Evolutionary conservation across 768 basidiomycete genomes (phyloP), one percentile per base, ranked within the genome.

Genomic region (Mrakia frigida): DNA sequence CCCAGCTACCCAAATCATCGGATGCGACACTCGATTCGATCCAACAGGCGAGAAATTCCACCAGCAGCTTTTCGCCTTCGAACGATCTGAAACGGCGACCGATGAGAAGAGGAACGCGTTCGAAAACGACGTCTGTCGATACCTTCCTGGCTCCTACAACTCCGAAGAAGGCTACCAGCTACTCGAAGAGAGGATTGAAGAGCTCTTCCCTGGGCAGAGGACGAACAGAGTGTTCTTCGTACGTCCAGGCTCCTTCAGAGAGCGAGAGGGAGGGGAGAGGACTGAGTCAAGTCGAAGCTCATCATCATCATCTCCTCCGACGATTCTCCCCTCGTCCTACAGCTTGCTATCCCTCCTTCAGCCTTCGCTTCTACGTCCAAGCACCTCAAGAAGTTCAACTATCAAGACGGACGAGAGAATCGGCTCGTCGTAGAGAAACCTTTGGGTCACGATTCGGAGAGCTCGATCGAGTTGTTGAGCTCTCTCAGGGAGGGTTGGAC

Each of bases 261-360:
- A 16, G 21, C 13, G 1, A 11, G 65, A 68, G 33, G 16, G 35
- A 18, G 25, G n/a, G 39, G 11, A 11, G 65, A 68, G 63, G 21
- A 35, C 35, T 11, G 37, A 35, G 65, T 37, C 35, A 68, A 35
- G 65, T 37, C 35, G 43, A 39, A 35, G 14, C 65, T n/a, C 39
- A 25, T n/a, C 31, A 13, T 63, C 61, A 18, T 46, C 28, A 10
- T 3, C 65, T n/a, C 39, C 65, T 68, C 65, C 39, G 18, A 25
- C 25, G 11, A 35, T 25, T 39, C 37, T 37, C 35, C 33, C 6
- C 18, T 10, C 59, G 7, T 35, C n/a, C 16, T 9, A 9, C 33
- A 68, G 65, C 37, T 68, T 21, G 65, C 65, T 37, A 68, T 68
- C 65, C 65, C 65, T 37, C 65, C 65, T 6, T 39, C 35, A 25